Conservation (phyloP, 148 eudicot genomes). For the Persicaria maculosa region DNA sequence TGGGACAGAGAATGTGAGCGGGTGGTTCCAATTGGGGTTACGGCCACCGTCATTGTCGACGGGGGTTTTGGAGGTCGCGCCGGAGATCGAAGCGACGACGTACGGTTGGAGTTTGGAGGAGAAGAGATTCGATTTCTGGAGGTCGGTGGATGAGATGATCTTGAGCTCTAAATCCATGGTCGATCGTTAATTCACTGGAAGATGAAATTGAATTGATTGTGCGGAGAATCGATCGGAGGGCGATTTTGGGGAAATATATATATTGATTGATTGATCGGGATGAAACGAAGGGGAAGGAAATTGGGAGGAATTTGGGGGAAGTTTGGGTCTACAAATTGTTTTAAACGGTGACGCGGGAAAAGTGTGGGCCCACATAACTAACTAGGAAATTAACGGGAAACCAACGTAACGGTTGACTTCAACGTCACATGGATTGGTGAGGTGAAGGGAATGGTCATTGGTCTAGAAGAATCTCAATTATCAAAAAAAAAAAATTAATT, state of each 20-base stretch:
- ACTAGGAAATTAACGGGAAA: too few relatives aligned
- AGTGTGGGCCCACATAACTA: neutral
- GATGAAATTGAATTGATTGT: neutral
- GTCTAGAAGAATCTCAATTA: too few relatives aligned
- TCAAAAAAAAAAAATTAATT: too few relatives aligned
- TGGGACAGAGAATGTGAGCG: conserved; percentile 37
- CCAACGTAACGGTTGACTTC: too few relatives aligned
- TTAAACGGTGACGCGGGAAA: conserved; percentile 4
- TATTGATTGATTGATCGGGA: neutral
- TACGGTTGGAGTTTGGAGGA: conserved; percentile 29
- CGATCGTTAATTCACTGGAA: neutral
- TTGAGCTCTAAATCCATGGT: conserved; percentile 15
- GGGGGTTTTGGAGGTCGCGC: conserved; percentile 24
- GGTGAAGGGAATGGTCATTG: too few relatives aligned
- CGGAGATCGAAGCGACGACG: conserved; percentile 35
- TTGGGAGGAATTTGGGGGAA: neutral
- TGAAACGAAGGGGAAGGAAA: neutral
- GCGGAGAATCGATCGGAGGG: neutral
- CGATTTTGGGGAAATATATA: neutral
- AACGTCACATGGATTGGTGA: too few relatives aligned
- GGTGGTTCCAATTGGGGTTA: conserved; percentile 59
- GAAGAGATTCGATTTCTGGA: conserved; percentile 20
- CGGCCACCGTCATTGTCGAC: conserved; percentile 28
- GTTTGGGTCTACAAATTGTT: neutral
- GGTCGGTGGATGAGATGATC: conserved; percentile 11